Conservation (phyloP, 208 protist genomes). For the Wallacemonas collosoma region DNA sequence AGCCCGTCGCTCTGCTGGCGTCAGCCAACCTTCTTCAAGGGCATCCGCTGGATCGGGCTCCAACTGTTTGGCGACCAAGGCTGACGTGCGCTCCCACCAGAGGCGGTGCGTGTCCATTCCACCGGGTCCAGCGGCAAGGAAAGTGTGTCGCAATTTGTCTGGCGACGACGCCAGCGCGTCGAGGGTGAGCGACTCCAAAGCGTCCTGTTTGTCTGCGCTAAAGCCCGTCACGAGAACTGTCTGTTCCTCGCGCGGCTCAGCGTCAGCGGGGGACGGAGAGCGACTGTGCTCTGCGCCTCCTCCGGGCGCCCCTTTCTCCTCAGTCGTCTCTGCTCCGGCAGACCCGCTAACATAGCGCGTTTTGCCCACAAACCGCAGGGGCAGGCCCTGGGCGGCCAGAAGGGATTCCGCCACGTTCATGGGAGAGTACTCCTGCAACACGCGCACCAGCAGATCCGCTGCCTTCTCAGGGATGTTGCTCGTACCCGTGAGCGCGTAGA, state of each 20-base stretch:
- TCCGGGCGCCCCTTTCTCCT: neutral
- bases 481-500: conserved; percentile 34
- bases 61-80: conserved; percentile 30
- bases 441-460: conserved; percentile 42
- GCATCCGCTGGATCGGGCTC: conserved; percentile 26
- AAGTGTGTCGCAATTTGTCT: neutral
- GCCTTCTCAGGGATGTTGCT: conserved; percentile 43
- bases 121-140: conserved; percentile 55
- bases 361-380: conserved; percentile 57
- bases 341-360: conserved; percentile 32
- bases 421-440: conserved; percentile 58
- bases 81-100: conserved; percentile 55
- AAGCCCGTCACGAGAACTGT: conserved; percentile 27
- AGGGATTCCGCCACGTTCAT: conserved; percentile 69
- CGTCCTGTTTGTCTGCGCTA: neutral
- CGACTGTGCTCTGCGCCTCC: neutral
- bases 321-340: neutral
- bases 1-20: conserved; percentile 30
- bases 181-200: conserved; percentile 23
- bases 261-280: neutral
- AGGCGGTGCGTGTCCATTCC: conserved; percentile 46
- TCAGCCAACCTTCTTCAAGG: conserved; percentile 61
- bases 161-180: conserved; percentile 24
- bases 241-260: neutral
- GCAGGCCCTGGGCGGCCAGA: conserved; percentile 74